Conservation (phyloP, 148 eudicot genomes). For the Fagopyrum esculentum region DNA sequence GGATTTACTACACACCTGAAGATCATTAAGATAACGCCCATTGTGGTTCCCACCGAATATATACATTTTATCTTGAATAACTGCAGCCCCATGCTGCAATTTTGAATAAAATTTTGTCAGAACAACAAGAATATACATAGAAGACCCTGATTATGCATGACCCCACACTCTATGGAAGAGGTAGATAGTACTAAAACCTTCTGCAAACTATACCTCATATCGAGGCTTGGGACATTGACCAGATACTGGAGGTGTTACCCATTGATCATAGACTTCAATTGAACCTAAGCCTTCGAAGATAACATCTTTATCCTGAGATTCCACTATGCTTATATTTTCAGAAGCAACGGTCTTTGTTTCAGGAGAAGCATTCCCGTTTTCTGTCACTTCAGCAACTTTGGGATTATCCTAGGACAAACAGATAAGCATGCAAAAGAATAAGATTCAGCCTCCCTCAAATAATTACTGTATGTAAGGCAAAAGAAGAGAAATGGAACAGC, state of each 20-base stretch:
- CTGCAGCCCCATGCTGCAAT: conserved; percentile 93
- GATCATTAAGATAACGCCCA: conserved; percentile 96
- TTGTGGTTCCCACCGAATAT: conserved; percentile 92
- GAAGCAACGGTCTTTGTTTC: conserved; percentile 57
- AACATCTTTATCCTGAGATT: conserved; percentile 85
- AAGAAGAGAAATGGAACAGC: background rate
- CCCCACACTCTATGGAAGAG: background rate
- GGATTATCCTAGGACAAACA: conserved; percentile 32
- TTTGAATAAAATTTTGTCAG: conserved; percentile 6
- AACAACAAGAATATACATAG: background rate
- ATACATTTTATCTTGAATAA: conserved; percentile 89
- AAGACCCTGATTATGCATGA: background rate
- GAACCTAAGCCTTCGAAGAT: conserved; percentile 66
- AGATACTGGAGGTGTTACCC: conserved; percentile 67
- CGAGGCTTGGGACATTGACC: conserved; percentile 86
- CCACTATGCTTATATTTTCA: conserved; percentile 53
- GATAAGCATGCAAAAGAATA: background rate
- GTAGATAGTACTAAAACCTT: background rate
- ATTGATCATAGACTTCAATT: conserved; percentile 81
- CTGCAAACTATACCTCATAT: conserved; percentile 59
- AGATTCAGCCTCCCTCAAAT: background rate
- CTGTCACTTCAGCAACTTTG: conserved; percentile 38
- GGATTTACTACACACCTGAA: conserved; percentile 52
- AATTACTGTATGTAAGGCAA: background rate
- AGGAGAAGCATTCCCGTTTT: conserved; percentile 50